Evolutionary conservation across 148 eudicot species (phyloP), one percentile per base, ranked within the genome.

Genomic region (Vaccinium darrowii): DNA sequence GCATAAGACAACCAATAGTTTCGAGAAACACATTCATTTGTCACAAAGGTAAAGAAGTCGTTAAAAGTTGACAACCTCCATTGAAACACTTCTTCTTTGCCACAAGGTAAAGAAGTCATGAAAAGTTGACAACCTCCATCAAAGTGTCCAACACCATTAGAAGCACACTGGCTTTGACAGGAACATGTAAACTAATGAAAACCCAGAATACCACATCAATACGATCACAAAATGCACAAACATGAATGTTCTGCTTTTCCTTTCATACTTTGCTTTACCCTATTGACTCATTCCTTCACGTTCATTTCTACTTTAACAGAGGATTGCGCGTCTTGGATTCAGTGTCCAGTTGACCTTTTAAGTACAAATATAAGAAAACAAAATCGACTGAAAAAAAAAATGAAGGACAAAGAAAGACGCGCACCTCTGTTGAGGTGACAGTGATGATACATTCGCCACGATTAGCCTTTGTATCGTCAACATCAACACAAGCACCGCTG

Each of bases 401-500:
- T 57, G 9, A 6, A 85, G 13, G 47, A 73, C 81, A 88, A 54
- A 72, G 39, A 56, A 49, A 78, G 54, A 5, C 15, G 74, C 15
- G 74, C 84, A 95, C 99, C 98, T 97, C 99, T 49, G 91, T 84
- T 27, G 98, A 87, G 78, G 87, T 90, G 23, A 97, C 78, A 14
- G 91, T 88, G 71, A 97, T 88, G 58, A 95, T 33, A 82, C 98
- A 92, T 72, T 94, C 98, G 65, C 88, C 90, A 76, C 88, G 85
- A 89, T 88, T 88, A 25, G 88, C 88, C 86, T 90, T 92, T 58
- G 85, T 81, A 88, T 95, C 98, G 84, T 94, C 95, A 83, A 95
- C 95, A 53, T 94, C 96, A 81, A 97, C 83, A 73, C 87, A 92
- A 69, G 99, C 94, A 88, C 98, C 99, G 86, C 93, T 95, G 52